These are phyloP conservation scores for Eutrema heterophyllum DNA, from an alignment of 345 rosid genomes.

Conservation along the genomic window DNA sequence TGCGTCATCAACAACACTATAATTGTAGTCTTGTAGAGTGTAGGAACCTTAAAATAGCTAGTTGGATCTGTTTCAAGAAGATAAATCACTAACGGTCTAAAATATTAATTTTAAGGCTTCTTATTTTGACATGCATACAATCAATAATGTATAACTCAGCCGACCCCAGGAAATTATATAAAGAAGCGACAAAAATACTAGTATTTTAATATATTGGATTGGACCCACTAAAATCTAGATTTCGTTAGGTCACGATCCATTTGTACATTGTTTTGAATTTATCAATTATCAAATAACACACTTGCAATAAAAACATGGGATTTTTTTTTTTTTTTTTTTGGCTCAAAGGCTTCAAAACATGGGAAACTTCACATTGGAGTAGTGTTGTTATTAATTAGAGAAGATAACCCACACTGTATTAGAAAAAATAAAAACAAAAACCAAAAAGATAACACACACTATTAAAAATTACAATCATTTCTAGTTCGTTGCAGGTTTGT, in stretches of 20 bases:
- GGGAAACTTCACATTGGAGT: too few species aligned
- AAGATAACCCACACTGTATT: neutral
- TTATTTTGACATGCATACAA: neutral
- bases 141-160: conserved; percentile 15
- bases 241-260: conserved; percentile 28
- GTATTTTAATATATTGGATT: neutral
- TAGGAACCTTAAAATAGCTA: neutral
- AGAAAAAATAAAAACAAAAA: neutral
- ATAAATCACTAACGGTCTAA: neutral
- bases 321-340: neutral
- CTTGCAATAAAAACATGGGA: conserved; percentile 17
- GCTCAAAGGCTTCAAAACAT: too few species aligned
- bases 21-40: neutral
- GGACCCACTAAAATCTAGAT: conserved; percentile 13
- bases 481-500: too few species aligned
- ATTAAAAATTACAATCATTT: too few species aligned
- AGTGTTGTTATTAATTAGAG: neutral
- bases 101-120: neutral
- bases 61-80: neutral
- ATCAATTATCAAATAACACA: conserved; percentile 11
- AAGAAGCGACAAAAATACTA: conserved; percentile 8
- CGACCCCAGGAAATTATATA: conserved; percentile 1
- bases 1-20: neutral
- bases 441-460: too few species aligned
- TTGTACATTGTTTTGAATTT: neutral